Percentiles rank a stretch among this genome's conserved stretches.
phyloP scores from a whole-genome alignment of 352 stramenopile genomes.

The Globisporangium paddicum region DNA sequence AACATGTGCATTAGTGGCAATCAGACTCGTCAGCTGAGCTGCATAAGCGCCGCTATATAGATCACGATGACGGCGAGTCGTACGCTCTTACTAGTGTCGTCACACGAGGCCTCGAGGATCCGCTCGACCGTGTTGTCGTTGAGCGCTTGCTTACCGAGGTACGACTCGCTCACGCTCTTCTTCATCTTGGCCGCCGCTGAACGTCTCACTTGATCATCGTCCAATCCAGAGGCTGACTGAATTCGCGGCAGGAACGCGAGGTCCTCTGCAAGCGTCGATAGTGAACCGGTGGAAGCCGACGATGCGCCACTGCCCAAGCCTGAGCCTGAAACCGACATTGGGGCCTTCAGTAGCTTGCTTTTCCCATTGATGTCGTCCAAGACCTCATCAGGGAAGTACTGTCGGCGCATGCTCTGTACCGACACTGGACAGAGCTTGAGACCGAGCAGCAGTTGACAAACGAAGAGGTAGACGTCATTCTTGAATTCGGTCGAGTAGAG shows the following conservation, averaged over 20 bases:
- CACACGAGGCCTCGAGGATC: constrained; percentile 28
- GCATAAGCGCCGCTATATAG: not conserved
- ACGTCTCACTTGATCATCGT: not conserved
- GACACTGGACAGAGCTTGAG: constrained; percentile 61
- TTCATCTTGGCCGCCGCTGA: constrained; percentile 11
- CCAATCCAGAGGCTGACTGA: constrained; percentile 13
- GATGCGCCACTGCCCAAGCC: not conserved
- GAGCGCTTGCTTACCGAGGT: constrained; percentile 37
- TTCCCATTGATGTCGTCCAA: constrained; percentile 47
- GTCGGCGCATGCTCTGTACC: constrained; percentile 57
- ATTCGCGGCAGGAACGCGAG: constrained; percentile 23
- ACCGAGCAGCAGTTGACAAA: constrained; percentile 65
- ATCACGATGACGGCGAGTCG: not conserved
- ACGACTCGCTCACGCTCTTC: constrained; percentile 49
- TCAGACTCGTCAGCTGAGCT: not conserved
- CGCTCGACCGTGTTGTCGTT: constrained; percentile 59
- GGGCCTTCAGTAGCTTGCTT: constrained; percentile 20
- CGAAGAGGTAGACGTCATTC: constrained; percentile 68
- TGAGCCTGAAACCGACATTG: not conserved
- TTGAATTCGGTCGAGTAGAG: constrained; percentile 85
- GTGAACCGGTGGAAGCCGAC: not conserved
- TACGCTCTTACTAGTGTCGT: constrained; percentile 9
- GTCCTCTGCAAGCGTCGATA: constrained; percentile 12
- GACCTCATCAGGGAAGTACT: constrained; percentile 76
- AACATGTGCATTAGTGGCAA: not conserved